Conservation (phyloP, 2,329 filamentous ascomycete species). For the Falciphora oryzae region DNA sequence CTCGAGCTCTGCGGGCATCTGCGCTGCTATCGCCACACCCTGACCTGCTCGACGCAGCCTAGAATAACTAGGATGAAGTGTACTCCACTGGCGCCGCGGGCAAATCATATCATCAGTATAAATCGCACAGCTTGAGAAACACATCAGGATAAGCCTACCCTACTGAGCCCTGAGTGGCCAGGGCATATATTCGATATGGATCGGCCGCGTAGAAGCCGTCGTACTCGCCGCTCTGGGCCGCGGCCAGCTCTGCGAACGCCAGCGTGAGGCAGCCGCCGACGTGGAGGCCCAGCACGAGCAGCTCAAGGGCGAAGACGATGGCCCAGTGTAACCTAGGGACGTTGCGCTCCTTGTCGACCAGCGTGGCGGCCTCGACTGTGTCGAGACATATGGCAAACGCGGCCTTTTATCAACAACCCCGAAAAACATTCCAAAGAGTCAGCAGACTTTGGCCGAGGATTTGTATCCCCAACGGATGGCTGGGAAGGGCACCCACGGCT, state of each 20-base stretch:
- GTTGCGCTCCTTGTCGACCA: conserved; percentile 3
- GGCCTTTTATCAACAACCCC: not conserved
- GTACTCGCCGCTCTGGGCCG: not conserved
- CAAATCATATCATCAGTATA: not conserved
- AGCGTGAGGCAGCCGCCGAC: conserved; percentile 8
- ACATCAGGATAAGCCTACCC: not conserved
- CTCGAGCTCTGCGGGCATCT: not conserved
- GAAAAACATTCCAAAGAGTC: not conserved
- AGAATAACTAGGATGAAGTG: conserved; percentile 5
- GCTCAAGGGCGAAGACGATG: conserved; percentile 3
- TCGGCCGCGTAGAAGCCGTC: conserved; percentile 7
- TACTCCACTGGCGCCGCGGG: not conserved
- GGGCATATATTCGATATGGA: conserved; percentile 8
- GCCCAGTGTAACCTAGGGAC: conserved; percentile 8
- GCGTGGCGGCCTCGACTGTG: conserved; percentile 5
- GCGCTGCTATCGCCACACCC: conserved; percentile 6
- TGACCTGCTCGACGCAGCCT: conserved; percentile 8
- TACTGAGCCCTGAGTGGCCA: conserved; percentile 6
- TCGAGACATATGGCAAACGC: conserved; percentile 5
- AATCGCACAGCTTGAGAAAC: not conserved
- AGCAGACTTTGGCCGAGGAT: not conserved
- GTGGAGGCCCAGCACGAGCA: conserved; percentile 6
- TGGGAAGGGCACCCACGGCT: not conserved
- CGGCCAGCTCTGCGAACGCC: conserved; percentile 4
- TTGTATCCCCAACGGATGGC: too few species aligned